Conservation (phyloP, 805 yeast genomes). For the Ogataea minuta region DNA sequence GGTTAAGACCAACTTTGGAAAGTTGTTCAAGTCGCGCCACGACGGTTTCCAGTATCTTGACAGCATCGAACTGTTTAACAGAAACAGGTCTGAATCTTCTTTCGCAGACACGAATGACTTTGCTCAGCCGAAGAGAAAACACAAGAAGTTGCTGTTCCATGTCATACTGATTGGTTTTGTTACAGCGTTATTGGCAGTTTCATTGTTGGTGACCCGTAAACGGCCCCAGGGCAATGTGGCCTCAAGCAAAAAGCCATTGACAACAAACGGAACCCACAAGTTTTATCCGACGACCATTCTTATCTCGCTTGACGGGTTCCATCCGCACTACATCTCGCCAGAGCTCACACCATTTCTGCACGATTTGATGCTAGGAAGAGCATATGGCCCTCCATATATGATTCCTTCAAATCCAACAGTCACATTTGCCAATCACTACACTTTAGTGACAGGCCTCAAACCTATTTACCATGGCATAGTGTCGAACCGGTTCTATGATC, state of each 20-base stretch:
- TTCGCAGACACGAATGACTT: slow-evolving; percentile 22
- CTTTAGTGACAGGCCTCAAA: slow-evolving; percentile 79
- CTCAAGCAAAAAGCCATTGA: slow-evolving; percentile 19
- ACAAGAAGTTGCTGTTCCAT: slow-evolving; percentile 8
- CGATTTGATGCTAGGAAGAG: slow-evolving; percentile 47
- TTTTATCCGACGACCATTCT: slow-evolving; percentile 79
- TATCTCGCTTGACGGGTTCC: slow-evolving; percentile 84
- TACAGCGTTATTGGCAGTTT: slow-evolving; percentile 7
- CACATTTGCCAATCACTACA: slow-evolving; percentile 92
- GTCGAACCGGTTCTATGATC: slow-evolving; percentile 77
- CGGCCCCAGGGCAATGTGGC: background rate
- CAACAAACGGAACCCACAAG: slow-evolving; percentile 61
- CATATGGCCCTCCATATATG: slow-evolving; percentile 81
- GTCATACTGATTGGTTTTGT: slow-evolving; percentile 10
- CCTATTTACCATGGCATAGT: slow-evolving; percentile 87
- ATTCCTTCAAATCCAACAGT: slow-evolving; percentile 84
- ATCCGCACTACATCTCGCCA: slow-evolving; percentile 77
- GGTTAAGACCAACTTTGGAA: slow-evolving; percentile 9
- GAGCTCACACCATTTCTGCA: slow-evolving; percentile 71
- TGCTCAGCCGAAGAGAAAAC: slow-evolving; percentile 4
- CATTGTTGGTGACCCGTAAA: slow-evolving; percentile 9
- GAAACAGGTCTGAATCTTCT: slow-evolving; percentile 24
- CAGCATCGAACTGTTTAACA: slow-evolving; percentile 29
- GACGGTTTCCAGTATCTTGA: slow-evolving; percentile 22
- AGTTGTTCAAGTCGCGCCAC: slow-evolving; percentile 5